These are phyloP conservation scores for Coleophoma eucalyptorum DNA, from an alignment of 2,329 filamentous ascomycete species.

Conservation along the genomic window DNA sequence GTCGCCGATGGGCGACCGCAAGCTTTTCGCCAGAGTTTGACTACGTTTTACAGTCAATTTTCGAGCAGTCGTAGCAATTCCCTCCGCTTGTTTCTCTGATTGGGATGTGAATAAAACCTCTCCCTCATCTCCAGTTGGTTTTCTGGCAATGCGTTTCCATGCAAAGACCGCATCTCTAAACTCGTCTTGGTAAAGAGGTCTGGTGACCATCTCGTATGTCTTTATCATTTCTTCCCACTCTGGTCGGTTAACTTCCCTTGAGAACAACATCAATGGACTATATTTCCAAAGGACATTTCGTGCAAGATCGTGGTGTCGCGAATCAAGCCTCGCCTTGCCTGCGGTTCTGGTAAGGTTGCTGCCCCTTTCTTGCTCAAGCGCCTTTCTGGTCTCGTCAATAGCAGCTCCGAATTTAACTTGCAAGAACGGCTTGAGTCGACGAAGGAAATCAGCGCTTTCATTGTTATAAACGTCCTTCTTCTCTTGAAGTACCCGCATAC, in stretches of 20 bases:
- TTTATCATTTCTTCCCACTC: slow-evolving; percentile 80
- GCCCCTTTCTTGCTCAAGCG: slow-evolving; percentile 44
- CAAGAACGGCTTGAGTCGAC: slow-evolving; percentile 78
- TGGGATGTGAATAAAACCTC: slow-evolving; percentile 87
- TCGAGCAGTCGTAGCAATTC: slow-evolving; percentile 70
- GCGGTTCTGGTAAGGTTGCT: slow-evolving; percentile 45
- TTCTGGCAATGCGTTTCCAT: slow-evolving; percentile 78
- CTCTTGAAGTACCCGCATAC: slow-evolving; percentile 91
- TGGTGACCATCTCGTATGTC: slow-evolving; percentile 75
- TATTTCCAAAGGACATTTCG: slow-evolving; percentile 82
- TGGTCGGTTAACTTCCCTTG: slow-evolving; percentile 74
- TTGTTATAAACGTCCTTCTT: slow-evolving; percentile 86
- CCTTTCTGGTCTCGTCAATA: slow-evolving; percentile 64
- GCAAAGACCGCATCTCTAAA: slow-evolving; percentile 73
- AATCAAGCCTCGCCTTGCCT: slow-evolving; percentile 61
- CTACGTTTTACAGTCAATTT: slow-evolving; percentile 93
- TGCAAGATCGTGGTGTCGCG: slow-evolving; percentile 65
- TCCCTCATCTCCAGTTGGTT: slow-evolving; percentile 70
- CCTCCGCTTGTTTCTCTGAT: slow-evolving; percentile 80
- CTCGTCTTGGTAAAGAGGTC: slow-evolving; percentile 75
- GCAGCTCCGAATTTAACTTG: slow-evolving; percentile 74
- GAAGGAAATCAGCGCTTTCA: slow-evolving; percentile 73
- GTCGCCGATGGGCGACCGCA: slow-evolving; percentile 66
- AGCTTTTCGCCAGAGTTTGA: slow-evolving; percentile 74
- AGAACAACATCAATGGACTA: slow-evolving; percentile 81